Percentiles rank a stretch among this genome's conserved stretches.
Conservation (phyloP, 2,329 filamentous ascomycete species). For the Monilinia fructicola region DNA sequence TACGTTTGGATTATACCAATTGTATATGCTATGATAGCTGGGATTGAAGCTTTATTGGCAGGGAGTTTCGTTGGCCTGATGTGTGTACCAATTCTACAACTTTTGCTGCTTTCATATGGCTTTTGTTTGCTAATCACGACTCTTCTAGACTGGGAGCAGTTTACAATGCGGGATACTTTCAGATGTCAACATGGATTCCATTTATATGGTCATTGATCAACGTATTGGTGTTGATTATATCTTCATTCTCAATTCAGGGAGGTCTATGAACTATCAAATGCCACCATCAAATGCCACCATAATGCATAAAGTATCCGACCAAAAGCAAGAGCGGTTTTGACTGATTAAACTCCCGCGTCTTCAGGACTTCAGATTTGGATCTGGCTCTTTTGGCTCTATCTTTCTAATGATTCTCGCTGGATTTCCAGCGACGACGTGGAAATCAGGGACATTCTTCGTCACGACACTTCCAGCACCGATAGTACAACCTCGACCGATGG, state of each 20-base stretch:
- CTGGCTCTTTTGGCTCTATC: slow-evolving; percentile 41
- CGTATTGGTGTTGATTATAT: slow-evolving; percentile 64
- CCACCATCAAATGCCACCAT: not conserved
- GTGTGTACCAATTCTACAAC: slow-evolving; percentile 46
- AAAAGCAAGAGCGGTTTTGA: not conserved
- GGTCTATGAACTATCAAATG: slow-evolving; percentile 51
- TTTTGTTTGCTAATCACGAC: not conserved
- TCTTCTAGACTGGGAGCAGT: slow-evolving; percentile 55
- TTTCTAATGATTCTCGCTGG: slow-evolving; percentile 59
- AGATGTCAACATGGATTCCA: slow-evolving; percentile 74
- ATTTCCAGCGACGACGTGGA: slow-evolving; percentile 64
- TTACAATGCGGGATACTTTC: slow-evolving; percentile 67
- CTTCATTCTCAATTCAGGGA: slow-evolving; percentile 70
- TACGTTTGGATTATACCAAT: slow-evolving; percentile 58
- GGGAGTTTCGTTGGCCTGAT: slow-evolving; percentile 67
- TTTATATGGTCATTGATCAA: slow-evolving; percentile 69
- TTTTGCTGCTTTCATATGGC: not conserved
- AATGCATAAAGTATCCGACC: not conserved
- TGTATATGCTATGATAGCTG: slow-evolving; percentile 59
- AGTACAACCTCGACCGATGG: slow-evolving; percentile 69
- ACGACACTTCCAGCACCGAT: slow-evolving; percentile 83
- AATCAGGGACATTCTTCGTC: slow-evolving; percentile 70
- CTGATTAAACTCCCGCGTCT: not conserved
- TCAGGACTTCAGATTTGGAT: slow-evolving; percentile 30
- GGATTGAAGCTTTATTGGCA: slow-evolving; percentile 62